Base-by-base conservation (phyloP, 2,329 filamentous ascomycete genomes). In the Alternaria hordeiaustralica region DNA sequence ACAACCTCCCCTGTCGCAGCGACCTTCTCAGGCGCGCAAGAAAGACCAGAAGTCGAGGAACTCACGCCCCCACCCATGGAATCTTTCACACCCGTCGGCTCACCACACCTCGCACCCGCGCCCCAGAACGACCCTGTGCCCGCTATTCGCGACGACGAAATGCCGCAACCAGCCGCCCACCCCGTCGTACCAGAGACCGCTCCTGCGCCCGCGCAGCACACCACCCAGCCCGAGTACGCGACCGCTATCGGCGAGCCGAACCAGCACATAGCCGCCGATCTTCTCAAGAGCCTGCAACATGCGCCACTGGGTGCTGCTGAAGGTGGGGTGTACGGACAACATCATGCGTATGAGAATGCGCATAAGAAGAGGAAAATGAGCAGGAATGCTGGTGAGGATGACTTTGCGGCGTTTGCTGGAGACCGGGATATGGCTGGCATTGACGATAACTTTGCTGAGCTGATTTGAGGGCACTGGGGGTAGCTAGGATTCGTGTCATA, bases 31-130 rank as follows among this genome's bases (percentile, higher is more conserved):
- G 55, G 61, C 15, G 54, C 66, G n/a, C 88, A 88, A 12, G 88
- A 89, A 64, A 89, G 93, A 33, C 94, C 95, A 2, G 89, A 94
- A 70, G 86, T 97, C 61, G 95, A 98, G 79, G 92, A 90, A 6
- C 85, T 97, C 60, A 97, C 94, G 0, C 94, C 94, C n/a, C 92
- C 92, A 2, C 83, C 89, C 3, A 86, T 88, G 63, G 87, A 88
- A 59, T 81, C 82, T 9, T 80, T 86, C 59, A 86, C 85, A 0
- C 86, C 87, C 20, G 82, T 85, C 55, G 83, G 81, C 8, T 85
- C 84, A 6, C 84, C 85, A 1, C 80, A 78, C 18, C 67, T 65
- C 49, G 54, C 55, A 10, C 49, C 69, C 26, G 44, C 58, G 5
- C 46, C 58, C 10, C 58, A 18, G 11, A 51, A 58, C 28, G 69